Percentiles rank a stretch among this genome's conserved stretches.
These are phyloP conservation scores for Pontederia paniculata DNA, from an alignment of 176 grass and related monocot species.

Conservation along the genomic window DNA sequence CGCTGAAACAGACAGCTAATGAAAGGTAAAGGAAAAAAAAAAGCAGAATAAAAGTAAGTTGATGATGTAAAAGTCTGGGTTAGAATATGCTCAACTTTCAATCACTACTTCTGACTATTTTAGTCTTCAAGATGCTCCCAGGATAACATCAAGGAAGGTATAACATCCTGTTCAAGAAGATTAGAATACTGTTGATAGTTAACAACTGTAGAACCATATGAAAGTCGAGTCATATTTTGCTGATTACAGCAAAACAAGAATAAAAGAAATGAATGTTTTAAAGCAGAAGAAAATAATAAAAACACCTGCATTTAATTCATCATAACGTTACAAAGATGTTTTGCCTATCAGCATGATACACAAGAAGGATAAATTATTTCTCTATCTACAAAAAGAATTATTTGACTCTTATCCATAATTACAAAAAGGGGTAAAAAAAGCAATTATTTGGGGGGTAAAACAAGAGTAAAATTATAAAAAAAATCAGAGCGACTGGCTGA, in stretches of 20 bases:
- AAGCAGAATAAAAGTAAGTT: too few relatives aligned
- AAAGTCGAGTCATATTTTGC: too few relatives aligned
- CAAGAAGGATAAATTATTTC: slow-evolving; percentile 10
- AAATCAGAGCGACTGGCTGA: not conserved
- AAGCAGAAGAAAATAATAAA: not conserved
- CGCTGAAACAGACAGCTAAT: too few relatives aligned
- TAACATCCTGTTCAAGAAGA: slow-evolving; percentile 30
- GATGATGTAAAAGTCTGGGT: too few relatives aligned
- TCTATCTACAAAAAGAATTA: slow-evolving; percentile 95
- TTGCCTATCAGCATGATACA: too few relatives aligned
- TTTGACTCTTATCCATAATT: slow-evolving; percentile 23
- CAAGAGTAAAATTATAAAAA: not conserved
- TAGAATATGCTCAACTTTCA: too few relatives aligned
- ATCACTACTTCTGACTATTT: too few relatives aligned
- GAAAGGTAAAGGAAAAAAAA: too few relatives aligned
- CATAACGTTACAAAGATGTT: slow-evolving; percentile 23
- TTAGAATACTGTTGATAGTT: not conserved
- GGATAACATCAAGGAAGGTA: slow-evolving; percentile 51
- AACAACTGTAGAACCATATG: too few relatives aligned
- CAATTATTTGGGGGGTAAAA: not conserved
- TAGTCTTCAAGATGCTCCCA: slow-evolving; percentile 27
- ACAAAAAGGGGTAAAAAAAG: not conserved
- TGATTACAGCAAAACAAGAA: too few relatives aligned
- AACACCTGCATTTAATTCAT: slow-evolving; percentile 22
- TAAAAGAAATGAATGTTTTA: not conserved